These are phyloP conservation scores for Linaria vulgaris DNA, from an alignment of 257 asterid species.

Conservation along the genomic window DNA sequence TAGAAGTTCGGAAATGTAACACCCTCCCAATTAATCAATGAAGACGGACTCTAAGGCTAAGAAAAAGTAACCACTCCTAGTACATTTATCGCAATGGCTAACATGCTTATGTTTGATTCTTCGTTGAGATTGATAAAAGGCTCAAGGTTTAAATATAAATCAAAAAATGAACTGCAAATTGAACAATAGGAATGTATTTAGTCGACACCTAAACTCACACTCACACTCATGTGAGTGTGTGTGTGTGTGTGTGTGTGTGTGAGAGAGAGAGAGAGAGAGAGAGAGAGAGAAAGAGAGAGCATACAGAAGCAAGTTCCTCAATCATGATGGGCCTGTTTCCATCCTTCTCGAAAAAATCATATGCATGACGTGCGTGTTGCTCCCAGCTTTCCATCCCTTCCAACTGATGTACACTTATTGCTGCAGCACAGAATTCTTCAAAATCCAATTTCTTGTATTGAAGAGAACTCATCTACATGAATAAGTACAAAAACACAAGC, in stretches of 20 bases:
- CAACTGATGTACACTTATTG: slow-evolving; percentile 81
- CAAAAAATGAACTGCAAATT: too few relatives aligned
- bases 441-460: slow-evolving; percentile 83
- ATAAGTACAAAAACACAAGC: neutral
- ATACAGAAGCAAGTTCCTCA: slow-evolving; percentile 95
- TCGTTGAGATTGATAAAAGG: too few relatives aligned
- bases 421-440: slow-evolving; percentile 90
- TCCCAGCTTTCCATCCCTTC: slow-evolving; percentile 92
- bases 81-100: too few relatives aligned
- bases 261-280: neutral
- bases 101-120: too few relatives aligned
- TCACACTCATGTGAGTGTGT: neutral
- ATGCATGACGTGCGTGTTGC: slow-evolving; percentile 85
- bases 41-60: too few relatives aligned
- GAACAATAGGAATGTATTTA: too few relatives aligned
- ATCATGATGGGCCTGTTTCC: slow-evolving; percentile 94
- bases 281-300: slow-evolving; percentile 22
- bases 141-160: too few relatives aligned
- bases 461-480: slow-evolving; percentile 74
- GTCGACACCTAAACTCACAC: neutral
- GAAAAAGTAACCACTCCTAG: too few relatives aligned
- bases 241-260: neutral
- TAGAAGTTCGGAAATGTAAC: too few relatives aligned
- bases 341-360: slow-evolving; percentile 87
- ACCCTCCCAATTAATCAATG: too few relatives aligned